Evolutionary conservation across 2,329 filamentous ascomycete species (phyloP).

Genomic region (Microdochium nivale): DNA sequence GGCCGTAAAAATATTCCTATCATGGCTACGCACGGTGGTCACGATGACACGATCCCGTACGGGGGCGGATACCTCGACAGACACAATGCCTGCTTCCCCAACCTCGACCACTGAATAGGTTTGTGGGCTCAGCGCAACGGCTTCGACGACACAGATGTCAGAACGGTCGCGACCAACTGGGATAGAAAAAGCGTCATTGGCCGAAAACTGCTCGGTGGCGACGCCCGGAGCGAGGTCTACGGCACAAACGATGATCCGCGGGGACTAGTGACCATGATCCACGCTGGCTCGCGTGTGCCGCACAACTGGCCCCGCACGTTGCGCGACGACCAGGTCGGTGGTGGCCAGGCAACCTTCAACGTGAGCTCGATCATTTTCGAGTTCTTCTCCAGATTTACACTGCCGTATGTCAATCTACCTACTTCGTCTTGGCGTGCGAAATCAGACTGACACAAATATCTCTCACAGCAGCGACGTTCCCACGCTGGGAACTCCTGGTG

Average conservation of each 20-base stretch:
- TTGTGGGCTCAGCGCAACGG: neutral
- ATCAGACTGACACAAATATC: neutral
- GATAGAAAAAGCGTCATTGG: neutral
- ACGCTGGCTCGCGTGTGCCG: neutral
- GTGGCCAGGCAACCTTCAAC: constrained; percentile 1
- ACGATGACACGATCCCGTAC: neutral
- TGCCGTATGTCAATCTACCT: neutral
- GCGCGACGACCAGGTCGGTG: neutral
- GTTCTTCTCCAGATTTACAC: neutral
- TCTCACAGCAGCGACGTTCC: neutral
- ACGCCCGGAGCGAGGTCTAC: neutral
- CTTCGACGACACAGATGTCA: neutral
- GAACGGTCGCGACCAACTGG: neutral
- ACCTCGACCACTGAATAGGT: neutral
- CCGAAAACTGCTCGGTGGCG: neutral
- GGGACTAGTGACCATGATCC: neutral
- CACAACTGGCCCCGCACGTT: neutral
- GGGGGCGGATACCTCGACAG: neutral
- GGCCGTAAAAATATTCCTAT: neutral
- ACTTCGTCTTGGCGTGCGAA: neutral
- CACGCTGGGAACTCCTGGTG: neutral
- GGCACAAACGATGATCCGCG: neutral
- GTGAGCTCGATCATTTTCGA: constrained; percentile 1
- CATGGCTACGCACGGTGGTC: neutral
- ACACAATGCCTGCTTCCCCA: neutral